Percentiles rank a stretch among this genome's conserved stretches.
These are phyloP conservation scores for Eucalyptus melliodora DNA, from an alignment of 345 rosid species.

Conservation along the genomic window DNA sequence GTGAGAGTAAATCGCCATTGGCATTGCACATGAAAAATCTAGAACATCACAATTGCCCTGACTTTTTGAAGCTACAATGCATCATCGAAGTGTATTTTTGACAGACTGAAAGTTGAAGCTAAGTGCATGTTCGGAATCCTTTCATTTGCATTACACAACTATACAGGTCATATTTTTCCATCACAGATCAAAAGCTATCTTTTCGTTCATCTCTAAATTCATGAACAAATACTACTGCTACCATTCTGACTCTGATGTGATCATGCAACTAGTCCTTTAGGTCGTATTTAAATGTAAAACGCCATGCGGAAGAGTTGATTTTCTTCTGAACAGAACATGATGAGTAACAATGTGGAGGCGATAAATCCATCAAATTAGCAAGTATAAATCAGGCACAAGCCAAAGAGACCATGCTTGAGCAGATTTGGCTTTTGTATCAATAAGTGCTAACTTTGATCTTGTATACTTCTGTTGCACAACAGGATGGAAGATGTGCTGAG, in stretches of 20 bases:
- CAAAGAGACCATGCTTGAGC: neutral
- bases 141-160: neutral
- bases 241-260: neutral
- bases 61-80: neutral
- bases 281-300: neutral
- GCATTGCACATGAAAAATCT: neutral
- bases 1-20: neutral
- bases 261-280: neutral
- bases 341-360: neutral
- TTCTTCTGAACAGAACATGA: neutral
- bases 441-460: neutral
- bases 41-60: neutral
- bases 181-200: neutral
- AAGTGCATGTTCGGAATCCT: no score
- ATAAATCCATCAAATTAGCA: neutral
- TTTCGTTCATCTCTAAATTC: neutral
- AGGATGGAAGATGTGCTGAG: conserved; percentile 60
- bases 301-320: neutral
- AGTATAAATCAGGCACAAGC: neutral
- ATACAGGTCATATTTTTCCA: neutral
- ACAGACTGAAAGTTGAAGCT: neutral
- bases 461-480: neutral
- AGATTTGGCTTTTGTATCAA: neutral
- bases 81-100: neutral
- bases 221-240: neutral